A percentile compares a stretch with the other conserved stretches of the same genome.
phyloP scores from a whole-genome alignment of 176 grass and related monocot genomes.

The Thalia dealbata region DNA sequence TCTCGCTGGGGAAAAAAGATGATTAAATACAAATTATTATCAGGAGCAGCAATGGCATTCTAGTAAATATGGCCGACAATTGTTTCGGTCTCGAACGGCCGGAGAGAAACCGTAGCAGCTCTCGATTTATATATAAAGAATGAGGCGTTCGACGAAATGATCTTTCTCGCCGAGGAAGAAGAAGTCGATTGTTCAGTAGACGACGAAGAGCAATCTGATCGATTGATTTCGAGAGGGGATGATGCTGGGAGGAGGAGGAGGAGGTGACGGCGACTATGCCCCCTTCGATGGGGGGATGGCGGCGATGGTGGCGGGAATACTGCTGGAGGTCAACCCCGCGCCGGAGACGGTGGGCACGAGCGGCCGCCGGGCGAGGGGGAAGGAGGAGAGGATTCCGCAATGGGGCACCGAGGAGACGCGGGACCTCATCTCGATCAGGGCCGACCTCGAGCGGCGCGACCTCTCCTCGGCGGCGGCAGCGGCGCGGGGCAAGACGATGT shows the following conservation, averaged over 20 bases:
- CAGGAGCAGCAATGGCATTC: no score
- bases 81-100: no score
- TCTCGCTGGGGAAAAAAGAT: no score
- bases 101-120: no score
- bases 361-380: slow-evolving; percentile 12
- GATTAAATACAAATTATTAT: no score
- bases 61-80: no score
- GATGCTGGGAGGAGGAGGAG: slow-evolving; percentile 1
- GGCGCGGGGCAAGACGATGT: slow-evolving; percentile 47
- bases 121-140: no score
- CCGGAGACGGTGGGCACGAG: slow-evolving; percentile 4
- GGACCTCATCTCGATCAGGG: slow-evolving; percentile 59
- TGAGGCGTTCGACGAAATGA: no score
- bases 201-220: no score
- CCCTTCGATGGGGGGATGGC: neutral
- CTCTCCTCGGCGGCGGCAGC: slow-evolving; percentile 2
- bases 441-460: slow-evolving; percentile 57
- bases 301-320: neutral
- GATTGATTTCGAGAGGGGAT: neutral
- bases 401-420: slow-evolving; percentile 73
- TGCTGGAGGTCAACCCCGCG: neutral
- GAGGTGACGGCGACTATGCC: neutral
- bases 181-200: no score
- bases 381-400: slow-evolving; percentile 59
- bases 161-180: no score